Evolutionary conservation across 75 land plant species (phyloP), one percentile per base, ranked within the genome.

Genomic region (Pinus taeda): DNA sequence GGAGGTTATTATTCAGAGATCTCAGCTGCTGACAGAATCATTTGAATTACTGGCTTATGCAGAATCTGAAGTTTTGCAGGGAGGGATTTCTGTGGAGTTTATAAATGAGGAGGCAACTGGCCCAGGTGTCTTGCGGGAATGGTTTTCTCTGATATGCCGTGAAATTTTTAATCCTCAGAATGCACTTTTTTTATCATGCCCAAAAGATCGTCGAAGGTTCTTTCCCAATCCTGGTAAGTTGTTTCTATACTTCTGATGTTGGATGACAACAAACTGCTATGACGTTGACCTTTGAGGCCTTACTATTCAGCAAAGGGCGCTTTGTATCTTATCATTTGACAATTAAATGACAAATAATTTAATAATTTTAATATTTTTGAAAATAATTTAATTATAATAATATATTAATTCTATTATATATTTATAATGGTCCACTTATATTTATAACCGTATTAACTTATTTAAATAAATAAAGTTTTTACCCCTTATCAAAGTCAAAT

Each of bases 21-120:
- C 87, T 11, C 80, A 91, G 57, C 75, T 93, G 60, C 81, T 93
- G 73, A 81, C 77, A 15, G 92, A 89, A 39, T 91, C 94, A 29
- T 91, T 89, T 78, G 88, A 85, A 65, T 86, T 85, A 73, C 78
- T 93, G 29, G 76, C 78, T 49, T 82, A 80, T 57, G 95, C 85
- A 8, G 87, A 88, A 11, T 76, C 90, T 66, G 90, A 83, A 4
- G 71, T 77, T 4, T 57, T 97, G 74, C 95, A 84, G 57, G 84
- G 82, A 75, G 99, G 92, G 15, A 74, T 97, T 71, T 95, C 90
- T 55, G 86, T 97, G 85, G 95, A 93, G 78, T 97, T 97, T 86
- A 87, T 88, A 75, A 87, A 92, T 57, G 99, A 97, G 86, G 98
- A 97, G 78, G 99, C 99, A 4, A 95, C 95, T 49, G 99, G 99